Evolutionary conservation across 768 basidiomycete genomes (phyloP), one percentile per base, ranked within the genome.

Genomic region (Mycena kentingensis): DNA sequence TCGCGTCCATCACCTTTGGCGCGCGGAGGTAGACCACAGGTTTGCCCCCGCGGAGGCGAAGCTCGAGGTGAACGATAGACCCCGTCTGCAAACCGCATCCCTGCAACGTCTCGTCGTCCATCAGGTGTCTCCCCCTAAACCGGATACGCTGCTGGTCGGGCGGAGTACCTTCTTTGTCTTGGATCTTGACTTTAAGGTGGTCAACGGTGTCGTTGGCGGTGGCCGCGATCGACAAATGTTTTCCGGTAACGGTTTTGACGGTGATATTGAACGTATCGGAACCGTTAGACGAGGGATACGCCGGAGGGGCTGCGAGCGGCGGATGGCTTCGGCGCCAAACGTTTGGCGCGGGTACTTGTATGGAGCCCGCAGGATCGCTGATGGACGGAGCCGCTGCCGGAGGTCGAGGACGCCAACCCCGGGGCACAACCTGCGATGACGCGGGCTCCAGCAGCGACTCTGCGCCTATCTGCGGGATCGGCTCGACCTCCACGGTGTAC

Each of bases 61-160:
- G n/a, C n/a, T n/a, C n/a, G n/a, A n/a, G n/a, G n/a, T n/a, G n/a
- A n/a, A n/a, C n/a, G n/a, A 83, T 87, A 13, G 80, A 82, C 67
- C 87, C 86, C 73, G 86, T 86, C 75, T 85, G 84, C 59, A 89
- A 86, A 67, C 84, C 83, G 67, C 85, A 85, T 57, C 83, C 83
- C 21, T 80, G 80, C 7, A 85, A 73, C 8, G 81, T 88, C 41
- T 84, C 78, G 7, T 84, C 87, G 65, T 90, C 88, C 66, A 88
- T 87, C 32, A 90, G 77, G 68, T 88, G 88, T 72, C 85, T 88
- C 58, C 88, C 86, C 43, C 83, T 84, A 55, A 86, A 90, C 72
- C 89, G 87, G 21, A 89, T 66, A 46, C 85, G 84, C 66, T 88
- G 86, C 57, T 87, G 85, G 66, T 86, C 81, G 11, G 87, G 88